Base-by-base conservation (phyloP, 208 protist species). In the Balamuthia mandrillaris region DNA sequence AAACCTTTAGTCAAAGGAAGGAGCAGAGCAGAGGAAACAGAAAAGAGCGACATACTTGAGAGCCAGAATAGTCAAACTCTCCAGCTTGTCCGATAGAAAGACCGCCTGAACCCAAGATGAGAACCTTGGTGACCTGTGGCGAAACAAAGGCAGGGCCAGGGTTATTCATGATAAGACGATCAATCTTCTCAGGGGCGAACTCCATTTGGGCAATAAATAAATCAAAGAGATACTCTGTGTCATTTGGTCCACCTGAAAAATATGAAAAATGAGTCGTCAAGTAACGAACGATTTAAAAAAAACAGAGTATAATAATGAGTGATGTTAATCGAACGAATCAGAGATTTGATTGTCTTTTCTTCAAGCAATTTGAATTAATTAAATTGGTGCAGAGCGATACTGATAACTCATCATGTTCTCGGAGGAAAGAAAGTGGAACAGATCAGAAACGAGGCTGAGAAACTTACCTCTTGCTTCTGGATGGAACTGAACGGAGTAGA, bases 21-120 rank as follows among this genome's bases (percentile, higher is more conserved):
- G n/a, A n/a, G n/a, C n/a, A n/a, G n/a, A n/a, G n/a, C n/a, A n/a
- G n/a, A n/a, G n/a, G n/a, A n/a, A n/a, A n/a, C n/a, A n/a, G n/a
- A n/a, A n/a, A n/a, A n/a, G n/a, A n/a, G n/a, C n/a, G n/a, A n/a
- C n/a, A n/a, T n/a, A n/a, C n/a, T n/a, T n/a, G 96, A 29, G 96
- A 99, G 58, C 97, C 97, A 68, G 95, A 98, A 94, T 99, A 99
- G 93, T 99, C 98, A 88, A 99, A 99, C 93, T 99, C 97, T 56
- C 97, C 97, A 21, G 97, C 98, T 93, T 99, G 98, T 44, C 97
- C 63, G 35, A 87, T 84, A 27, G 74, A 87, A 68, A 87, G 74
- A 31, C 77, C 88, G 31, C 88, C 91, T 27, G 79, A 90, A 68
- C 92, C 91, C 6, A 94, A 72, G 31, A 94, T 85, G 41, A 94